These are phyloP conservation scores for Leishmania tarentolae DNA, from an alignment of 208 protist species.

Conservation along the genomic window DNA sequence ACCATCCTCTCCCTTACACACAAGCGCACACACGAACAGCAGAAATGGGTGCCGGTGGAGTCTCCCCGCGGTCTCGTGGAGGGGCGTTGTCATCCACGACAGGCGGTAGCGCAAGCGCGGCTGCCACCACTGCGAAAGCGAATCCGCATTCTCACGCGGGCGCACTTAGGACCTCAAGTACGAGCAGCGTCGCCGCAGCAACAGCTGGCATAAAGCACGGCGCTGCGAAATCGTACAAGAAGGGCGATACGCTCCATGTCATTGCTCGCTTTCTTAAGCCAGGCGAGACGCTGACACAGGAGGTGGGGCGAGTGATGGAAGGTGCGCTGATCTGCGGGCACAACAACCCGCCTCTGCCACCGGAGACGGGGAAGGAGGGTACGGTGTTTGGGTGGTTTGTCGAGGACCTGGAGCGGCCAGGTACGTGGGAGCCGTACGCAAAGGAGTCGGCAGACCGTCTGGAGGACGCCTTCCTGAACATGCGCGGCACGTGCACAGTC, in stretches of 20 bases:
- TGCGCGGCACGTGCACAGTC: conserved; percentile 43
- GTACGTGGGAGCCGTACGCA: conserved; percentile 65
- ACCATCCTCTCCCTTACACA: not conserved
- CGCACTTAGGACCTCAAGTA: not conserved
- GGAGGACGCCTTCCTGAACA: conserved; percentile 53
- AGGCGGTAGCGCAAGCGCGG: not conserved
- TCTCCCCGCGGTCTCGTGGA: conserved; percentile 13
- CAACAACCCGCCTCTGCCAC: conserved; percentile 19
- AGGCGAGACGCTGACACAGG: conserved; percentile 28
- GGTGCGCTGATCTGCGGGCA: not conserved
- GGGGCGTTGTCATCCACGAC: not conserved
- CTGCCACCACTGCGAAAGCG: not conserved
- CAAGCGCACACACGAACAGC: not conserved
- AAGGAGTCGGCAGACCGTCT: conserved; percentile 52
- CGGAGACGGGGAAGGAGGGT: conserved; percentile 6
- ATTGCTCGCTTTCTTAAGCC: conserved; percentile 26
- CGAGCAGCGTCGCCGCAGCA: not conserved
- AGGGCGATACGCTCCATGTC: conserved; percentile 18
- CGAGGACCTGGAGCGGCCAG: conserved; percentile 54
- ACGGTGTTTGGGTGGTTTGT: conserved; percentile 69
- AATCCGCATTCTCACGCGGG: not conserved
- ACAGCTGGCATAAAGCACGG: not conserved
- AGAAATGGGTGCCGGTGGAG: conserved; percentile 51
- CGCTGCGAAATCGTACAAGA: not conserved
- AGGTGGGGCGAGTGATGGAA: conserved; percentile 32